Base-by-base conservation (phyloP, 164 flowering plant species). In the Stephania yunnanensis region DNA sequence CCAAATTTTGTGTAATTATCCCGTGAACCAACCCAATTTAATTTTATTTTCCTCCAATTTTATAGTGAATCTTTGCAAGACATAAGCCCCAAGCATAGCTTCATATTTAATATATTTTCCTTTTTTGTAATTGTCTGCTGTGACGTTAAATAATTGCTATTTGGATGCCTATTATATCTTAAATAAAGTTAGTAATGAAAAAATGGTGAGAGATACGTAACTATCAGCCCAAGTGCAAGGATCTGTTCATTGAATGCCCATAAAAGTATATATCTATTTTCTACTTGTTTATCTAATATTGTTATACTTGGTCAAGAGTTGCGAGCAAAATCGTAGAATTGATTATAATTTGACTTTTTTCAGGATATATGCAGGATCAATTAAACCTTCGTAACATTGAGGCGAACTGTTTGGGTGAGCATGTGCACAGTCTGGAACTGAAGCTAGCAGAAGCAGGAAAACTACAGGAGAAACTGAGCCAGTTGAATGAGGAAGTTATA, bases 301-400 rank as follows among this genome's bases (percentile, higher is more conserved):
- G 42, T 2, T 48, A 10, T 50, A 50, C 15, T 50, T 50, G 55
- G 55, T 9, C 12, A 50, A 50, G 55, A 50, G 15, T 50, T 50
- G 12, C 55, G 3, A 50, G 11, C 55, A 50, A 50, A 50, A 15
- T 19, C n/a, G 9, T 68, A 53, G 55, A 9, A 48, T 78, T 71
- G 72, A 77, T 10, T 22, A 30, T 68, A 50, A 77, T 53, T 64
- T 46, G 10, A 15, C 61, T 31, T 69, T 79, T 30, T 67, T 81
- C 79, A 91, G 98, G 86, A 82, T 87, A 85, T 74, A 76, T 92
- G 82, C 98, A 86, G 85, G 94, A 91, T 84, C 92, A 91, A 77
- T 83, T 91, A 71, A 87, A 80, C 82, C 68, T 84, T 67, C 90
- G 90, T 83, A 86, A 84, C 74, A 76, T 72, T 15, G 90, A 87